Evolutionary conservation across 352 stramenopile species (phyloP), one percentile per base, ranked within the genome.

Genomic region (Globisporangium nunn): DNA sequence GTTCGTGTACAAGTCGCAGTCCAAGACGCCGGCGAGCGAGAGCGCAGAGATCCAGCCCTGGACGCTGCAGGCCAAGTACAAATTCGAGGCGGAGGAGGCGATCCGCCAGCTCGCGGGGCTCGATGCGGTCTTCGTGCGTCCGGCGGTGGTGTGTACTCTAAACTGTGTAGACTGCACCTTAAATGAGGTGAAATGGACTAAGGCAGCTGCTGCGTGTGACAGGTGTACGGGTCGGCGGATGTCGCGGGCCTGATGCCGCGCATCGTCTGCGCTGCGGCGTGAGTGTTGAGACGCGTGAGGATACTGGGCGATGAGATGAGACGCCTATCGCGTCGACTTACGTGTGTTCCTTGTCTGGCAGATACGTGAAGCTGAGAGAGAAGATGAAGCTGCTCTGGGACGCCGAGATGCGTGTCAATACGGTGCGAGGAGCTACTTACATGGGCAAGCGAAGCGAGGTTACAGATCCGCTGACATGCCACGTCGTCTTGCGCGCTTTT

Each of bases 301-400:
- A 48, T 1, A 4, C 11, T 11, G 35, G 35, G 35, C 10, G 43
- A 3, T 17, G 44, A 48, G 44, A 14, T 12, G 44, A 8, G 39
- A 23, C 23, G 23, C 23, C 23, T 23, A 23, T 23, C 23, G 23
- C 23, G 23, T 23, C 23, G 4, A 49, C 11, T 52, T 6, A 49
- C 6, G 8, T 47, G 18, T 40, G 17, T 4, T 4, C 33, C 15
- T 28, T 50, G 12, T 41, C n/a, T 39, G 8, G 11, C 29, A 93
- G 82, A 43, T 93, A 93, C 47, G 77, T 90, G 39, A 88, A 90
- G 70, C 52, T 95, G 35, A 62, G 86, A 33, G 85, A 95, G 59
- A 92, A 89, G 58, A 95, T 95, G 85, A 93, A 88, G 74, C 59
- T 95, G 48, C 67, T 95, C 1, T 95, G 85, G 85, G 81, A 93